Percentiles rank a stretch among this genome's conserved stretches.
These are phyloP conservation scores for Sinapis alba DNA, from an alignment of 441 rosid genomes.

Conservation along the genomic window DNA sequence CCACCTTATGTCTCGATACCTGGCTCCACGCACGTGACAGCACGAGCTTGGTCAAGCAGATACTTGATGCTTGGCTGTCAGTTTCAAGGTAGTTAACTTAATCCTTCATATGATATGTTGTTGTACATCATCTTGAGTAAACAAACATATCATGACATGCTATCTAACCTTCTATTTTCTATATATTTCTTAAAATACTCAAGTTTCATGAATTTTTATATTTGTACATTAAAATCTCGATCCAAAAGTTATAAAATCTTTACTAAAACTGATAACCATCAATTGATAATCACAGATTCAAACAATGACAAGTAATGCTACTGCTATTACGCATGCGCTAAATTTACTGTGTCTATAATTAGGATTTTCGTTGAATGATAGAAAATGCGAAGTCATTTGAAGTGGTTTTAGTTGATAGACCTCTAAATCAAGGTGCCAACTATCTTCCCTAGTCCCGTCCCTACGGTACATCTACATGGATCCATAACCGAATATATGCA, in stretches of 20 bases:
- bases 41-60: conserved; percentile 28
- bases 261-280: neutral
- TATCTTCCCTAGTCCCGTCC: conserved; percentile 1
- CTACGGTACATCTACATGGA: conserved; percentile 22
- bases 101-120: neutral
- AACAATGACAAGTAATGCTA: too few species aligned
- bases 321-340: too few species aligned
- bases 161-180: neutral
- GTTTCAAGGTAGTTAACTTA: conserved; percentile 8
- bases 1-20: conserved; percentile 30
- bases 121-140: neutral
- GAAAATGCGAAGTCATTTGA: neutral
- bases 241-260: neutral
- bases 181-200: neutral
- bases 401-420: conserved; percentile 10
- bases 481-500: conserved; percentile 36
- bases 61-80: conserved; percentile 25
- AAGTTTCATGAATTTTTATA: neutral
- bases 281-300: neutral
- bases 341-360: neutral
- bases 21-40: conserved; percentile 41
- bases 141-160: neutral
- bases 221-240: neutral
- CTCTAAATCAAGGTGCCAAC: neutral
- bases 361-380: neutral